Conservation (phyloP, 2,329 filamentous ascomycete species). For the Cordyceps militaris region DNA sequence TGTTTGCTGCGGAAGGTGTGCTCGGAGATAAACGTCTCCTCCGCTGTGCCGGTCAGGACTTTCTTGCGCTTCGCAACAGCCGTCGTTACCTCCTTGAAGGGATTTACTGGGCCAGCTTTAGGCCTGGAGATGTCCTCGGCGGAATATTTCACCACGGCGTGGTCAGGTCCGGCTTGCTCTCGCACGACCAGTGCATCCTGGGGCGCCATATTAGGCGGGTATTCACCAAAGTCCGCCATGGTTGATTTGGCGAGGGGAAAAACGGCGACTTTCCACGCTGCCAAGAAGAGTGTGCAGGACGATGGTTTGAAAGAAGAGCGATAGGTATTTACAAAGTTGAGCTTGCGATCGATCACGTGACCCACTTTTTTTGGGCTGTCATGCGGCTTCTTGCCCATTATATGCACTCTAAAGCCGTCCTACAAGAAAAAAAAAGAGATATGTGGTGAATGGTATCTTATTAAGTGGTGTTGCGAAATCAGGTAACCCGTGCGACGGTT, state of each 20-base stretch:
- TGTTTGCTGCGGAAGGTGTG: slow-evolving; percentile 84
- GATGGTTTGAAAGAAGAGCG: neutral
- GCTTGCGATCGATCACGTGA: slow-evolving; percentile 12
- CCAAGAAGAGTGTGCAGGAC: neutral
- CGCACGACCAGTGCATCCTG: slow-evolving; percentile 57
- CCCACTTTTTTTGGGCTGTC: neutral
- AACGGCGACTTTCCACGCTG: neutral
- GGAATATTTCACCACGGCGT: slow-evolving; percentile 58
- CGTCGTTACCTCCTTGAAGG: slow-evolving; percentile 53
- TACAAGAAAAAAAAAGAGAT: too few species aligned
- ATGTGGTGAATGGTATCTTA: neutral
- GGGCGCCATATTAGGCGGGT: slow-evolving; percentile 59
- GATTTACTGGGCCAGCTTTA: slow-evolving; percentile 63
- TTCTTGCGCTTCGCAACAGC: slow-evolving; percentile 68
- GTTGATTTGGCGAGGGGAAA: slow-evolving; percentile 13
- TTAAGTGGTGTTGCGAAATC: slow-evolving; percentile 3
- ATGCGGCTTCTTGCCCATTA: neutral
- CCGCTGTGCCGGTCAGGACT: slow-evolving; percentile 74
- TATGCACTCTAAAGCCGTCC: neutral
- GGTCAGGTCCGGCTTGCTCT: slow-evolving; percentile 46
- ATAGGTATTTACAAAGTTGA: neutral
- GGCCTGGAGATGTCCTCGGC: slow-evolving; percentile 65
- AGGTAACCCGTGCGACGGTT: neutral
- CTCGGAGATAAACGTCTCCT: slow-evolving; percentile 85
- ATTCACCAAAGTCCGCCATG: slow-evolving; percentile 57